Conservation (phyloP, 2,329 filamentous ascomycete genomes). For the Falciphora oryzae region DNA sequence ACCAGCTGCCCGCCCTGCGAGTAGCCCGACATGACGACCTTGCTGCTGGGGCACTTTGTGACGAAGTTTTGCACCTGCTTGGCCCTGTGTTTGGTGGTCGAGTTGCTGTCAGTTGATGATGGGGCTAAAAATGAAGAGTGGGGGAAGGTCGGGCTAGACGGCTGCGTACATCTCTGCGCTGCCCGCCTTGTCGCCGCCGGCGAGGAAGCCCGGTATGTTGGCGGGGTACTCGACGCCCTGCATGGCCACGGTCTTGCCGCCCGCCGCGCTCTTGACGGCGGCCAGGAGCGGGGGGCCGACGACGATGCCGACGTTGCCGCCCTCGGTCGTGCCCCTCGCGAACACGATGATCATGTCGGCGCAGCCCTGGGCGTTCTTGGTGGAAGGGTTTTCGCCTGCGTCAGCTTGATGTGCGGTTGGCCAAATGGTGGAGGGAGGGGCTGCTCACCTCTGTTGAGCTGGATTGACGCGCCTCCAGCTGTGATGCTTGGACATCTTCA, state of each 20-base stretch:
- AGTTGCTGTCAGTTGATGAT: neutral
- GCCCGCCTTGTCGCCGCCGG: conserved; percentile 19
- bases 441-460: neutral
- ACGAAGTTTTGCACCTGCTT: conserved; percentile 21
- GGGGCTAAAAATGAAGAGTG: too few species aligned
- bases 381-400: too few species aligned
- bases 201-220: conserved; percentile 17
- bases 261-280: conserved; percentile 16
- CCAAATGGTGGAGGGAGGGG: neutral
- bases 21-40: conserved; percentile 36
- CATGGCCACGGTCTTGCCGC: conserved; percentile 16
- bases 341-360: conserved; percentile 22
- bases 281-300: conserved; percentile 21
- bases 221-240: conserved; percentile 25
- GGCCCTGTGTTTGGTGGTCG: conserved; percentile 27
- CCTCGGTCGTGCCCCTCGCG: conserved; percentile 23
- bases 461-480: neutral
- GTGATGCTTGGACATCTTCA: neutral
- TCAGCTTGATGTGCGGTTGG: too few species aligned
- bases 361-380: neutral
- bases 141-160: too few species aligned
- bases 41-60: conserved; percentile 31
- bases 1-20: conserved; percentile 26
- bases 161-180: conserved; percentile 14
- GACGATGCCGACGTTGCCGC: conserved; percentile 21